Percentiles rank a stretch among this genome's conserved stretches.
phyloP scores from a whole-genome alignment of 371 early-diverging fungal species.

The Entomophthora muscae region DNA sequence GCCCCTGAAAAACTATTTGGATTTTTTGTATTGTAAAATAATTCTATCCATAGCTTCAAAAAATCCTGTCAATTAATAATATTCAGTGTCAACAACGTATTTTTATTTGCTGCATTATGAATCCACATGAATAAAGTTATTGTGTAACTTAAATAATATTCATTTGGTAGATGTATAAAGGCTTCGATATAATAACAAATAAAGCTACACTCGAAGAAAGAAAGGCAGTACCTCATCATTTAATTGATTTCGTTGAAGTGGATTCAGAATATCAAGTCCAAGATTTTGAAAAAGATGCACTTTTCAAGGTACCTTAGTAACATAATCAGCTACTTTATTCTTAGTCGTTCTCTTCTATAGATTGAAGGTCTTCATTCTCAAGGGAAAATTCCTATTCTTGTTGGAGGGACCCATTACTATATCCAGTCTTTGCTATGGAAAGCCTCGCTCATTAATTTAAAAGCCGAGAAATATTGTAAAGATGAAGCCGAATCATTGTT shows the following conservation, averaged over 20 bases:
- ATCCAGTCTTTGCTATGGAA: constrained; percentile 75
- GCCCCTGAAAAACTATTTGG: no score
- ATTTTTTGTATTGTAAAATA: no score
- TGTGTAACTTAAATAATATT: no score
- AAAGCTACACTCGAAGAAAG: constrained; percentile 65
- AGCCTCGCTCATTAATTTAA: constrained; percentile 24
- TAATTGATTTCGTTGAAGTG: constrained; percentile 62
- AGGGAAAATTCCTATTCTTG: constrained; percentile 61
- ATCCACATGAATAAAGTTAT: no score
- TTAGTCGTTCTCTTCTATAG: no score
- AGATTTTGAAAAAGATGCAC: constrained; percentile 64
- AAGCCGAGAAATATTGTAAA: constrained; percentile 9
- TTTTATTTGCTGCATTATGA: no score
- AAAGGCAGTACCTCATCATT: constrained; percentile 58
- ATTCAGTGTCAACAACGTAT: no score
- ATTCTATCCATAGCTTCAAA: no score
- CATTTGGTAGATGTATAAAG: constrained; percentile 61
- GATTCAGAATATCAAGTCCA: constrained; percentile 68
- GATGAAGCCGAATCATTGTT: constrained; percentile 10
- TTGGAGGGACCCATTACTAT: constrained; percentile 96
- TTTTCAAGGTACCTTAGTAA: constrained; percentile 1
- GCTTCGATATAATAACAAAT: constrained; percentile 82
- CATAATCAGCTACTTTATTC: no score
- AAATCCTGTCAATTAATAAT: no score
- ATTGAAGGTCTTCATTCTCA: constrained; percentile 53